Conservation (phyloP, 495 filamentous ascomycete genomes). For the Terfezia boudieri region DNA sequence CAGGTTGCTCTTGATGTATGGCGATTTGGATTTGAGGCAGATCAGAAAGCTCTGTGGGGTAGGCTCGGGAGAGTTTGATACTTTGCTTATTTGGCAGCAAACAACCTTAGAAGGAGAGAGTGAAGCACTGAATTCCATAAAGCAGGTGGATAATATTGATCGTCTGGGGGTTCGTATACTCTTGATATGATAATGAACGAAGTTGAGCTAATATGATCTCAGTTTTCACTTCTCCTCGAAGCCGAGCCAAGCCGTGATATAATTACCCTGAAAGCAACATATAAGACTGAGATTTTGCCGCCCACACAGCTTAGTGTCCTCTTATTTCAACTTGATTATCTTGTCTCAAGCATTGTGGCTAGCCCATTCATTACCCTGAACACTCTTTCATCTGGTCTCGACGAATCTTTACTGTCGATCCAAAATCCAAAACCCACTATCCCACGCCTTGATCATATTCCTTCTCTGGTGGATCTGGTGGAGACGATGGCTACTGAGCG, state of each 20-base stretch:
- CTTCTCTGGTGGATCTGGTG: constrained; percentile 28
- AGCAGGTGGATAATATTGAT: constrained; percentile 33
- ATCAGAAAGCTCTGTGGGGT: constrained; percentile 37
- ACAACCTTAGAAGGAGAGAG: constrained; percentile 24
- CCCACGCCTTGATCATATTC: constrained; percentile 1
- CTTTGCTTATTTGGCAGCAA: constrained; percentile 59
- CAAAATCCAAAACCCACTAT: constrained; percentile 25
- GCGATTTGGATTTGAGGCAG: constrained; percentile 35
- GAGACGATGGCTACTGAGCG: constrained; percentile 27
- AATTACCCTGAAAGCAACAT: constrained; percentile 29
- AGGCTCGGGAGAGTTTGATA: constrained; percentile 3
- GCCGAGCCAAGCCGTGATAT: constrained; percentile 31
- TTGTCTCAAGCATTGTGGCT: constrained; percentile 27
- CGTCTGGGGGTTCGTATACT: constrained; percentile 27
- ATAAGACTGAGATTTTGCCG: constrained; percentile 28
- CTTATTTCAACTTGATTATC: constrained; percentile 31
- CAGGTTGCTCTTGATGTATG: constrained; percentile 35
- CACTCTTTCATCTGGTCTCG: constrained; percentile 16
- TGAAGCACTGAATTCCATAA: constrained; percentile 19
- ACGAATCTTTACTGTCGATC: constrained; percentile 28
- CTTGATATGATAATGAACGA: background rate
- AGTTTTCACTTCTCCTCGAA: constrained; percentile 51
- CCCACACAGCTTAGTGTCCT: constrained; percentile 29
- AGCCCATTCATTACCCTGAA: constrained; percentile 14
- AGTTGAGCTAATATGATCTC: constrained; percentile 3